A percentile compares a stretch with the other conserved stretches of the same genome.
Evolutionary conservation across 805 yeast species (phyloP).

Genomic region (Kazachstania viticola): DNA sequence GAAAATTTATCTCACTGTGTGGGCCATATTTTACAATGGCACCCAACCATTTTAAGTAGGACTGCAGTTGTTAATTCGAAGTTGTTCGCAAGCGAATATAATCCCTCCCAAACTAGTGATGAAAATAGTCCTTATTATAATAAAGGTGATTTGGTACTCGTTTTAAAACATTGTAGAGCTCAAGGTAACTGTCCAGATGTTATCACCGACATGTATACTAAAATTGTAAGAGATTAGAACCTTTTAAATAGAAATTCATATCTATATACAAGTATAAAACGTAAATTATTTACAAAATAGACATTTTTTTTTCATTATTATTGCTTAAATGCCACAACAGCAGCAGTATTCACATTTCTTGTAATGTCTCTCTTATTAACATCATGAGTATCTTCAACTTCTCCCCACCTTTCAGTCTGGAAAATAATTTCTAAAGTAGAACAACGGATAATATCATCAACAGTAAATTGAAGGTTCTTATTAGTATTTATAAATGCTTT

Average conservation of each 20-base stretch:
- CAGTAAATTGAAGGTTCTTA: conserved; percentile 27
- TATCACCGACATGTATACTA: conserved; percentile 13
- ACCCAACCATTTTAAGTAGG: conserved; percentile 64
- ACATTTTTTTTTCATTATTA: neutral
- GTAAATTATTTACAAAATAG: neutral
- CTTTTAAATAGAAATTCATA: neutral
- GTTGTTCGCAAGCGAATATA: conserved; percentile 38
- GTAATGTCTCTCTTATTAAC: conserved; percentile 87
- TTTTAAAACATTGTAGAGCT: conserved; percentile 46
- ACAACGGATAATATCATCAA: conserved; percentile 64
- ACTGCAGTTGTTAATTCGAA: conserved; percentile 62
- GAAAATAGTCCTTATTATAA: conserved; percentile 33
- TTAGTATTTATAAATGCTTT: conserved; percentile 8
- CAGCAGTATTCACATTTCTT: conserved; percentile 72
- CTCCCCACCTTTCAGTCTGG: conserved; percentile 93
- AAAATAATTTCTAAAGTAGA: conserved; percentile 72
- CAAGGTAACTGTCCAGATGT: conserved; percentile 42
- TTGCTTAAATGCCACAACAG: conserved; percentile 36
- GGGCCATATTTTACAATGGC: conserved; percentile 92
- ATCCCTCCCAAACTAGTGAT: conserved; percentile 21
- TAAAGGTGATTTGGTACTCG: conserved; percentile 57
- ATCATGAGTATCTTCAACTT: conserved; percentile 96
- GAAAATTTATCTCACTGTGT: conserved; percentile 40
- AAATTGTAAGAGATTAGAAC: conserved; percentile 6
- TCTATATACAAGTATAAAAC: neutral